Percentiles rank a stretch among this genome's conserved stretches.
phyloP scores from a whole-genome alignment of 345 rosid genomes.

The Garcia nutans region DNA sequence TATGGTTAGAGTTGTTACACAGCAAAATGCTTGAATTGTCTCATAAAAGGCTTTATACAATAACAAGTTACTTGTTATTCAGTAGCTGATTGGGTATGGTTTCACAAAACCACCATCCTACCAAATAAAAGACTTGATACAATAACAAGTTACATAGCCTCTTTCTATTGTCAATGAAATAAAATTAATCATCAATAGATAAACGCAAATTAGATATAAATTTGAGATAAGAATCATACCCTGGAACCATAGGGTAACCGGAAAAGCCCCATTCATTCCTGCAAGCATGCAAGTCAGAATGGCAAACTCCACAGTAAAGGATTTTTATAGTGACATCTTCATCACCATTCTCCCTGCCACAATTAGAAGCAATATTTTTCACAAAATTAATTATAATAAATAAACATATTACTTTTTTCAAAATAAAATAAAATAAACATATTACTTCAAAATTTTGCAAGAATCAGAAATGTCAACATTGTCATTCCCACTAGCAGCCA shows the following conservation, averaged over 20 bases:
- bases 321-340: conserved; percentile 80
- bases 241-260: conserved; percentile 72
- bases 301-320: conserved; percentile 83
- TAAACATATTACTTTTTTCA: too few relatives aligned
- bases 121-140: background rate
- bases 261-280: conserved; percentile 78
- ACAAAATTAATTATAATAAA: background rate
- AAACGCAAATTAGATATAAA: background rate
- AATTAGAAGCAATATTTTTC: background rate
- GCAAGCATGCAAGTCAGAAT: conserved; percentile 60
- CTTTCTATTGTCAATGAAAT: background rate
- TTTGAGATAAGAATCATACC: conserved; percentile 44
- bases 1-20: too few relatives aligned
- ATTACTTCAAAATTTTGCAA: too few relatives aligned
- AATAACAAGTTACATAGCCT: too few relatives aligned
- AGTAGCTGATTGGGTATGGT: too few relatives aligned
- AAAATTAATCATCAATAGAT: background rate
- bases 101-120: too few relatives aligned
- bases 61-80: too few relatives aligned
- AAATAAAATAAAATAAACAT: background rate
- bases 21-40: too few relatives aligned
- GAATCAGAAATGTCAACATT: too few relatives aligned
- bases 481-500: too few relatives aligned
- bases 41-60: too few relatives aligned
- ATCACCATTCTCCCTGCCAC: conserved; percentile 66